Conservation (phyloP, 352 stramenopile species). For the Pythium dissotocum region DNA sequence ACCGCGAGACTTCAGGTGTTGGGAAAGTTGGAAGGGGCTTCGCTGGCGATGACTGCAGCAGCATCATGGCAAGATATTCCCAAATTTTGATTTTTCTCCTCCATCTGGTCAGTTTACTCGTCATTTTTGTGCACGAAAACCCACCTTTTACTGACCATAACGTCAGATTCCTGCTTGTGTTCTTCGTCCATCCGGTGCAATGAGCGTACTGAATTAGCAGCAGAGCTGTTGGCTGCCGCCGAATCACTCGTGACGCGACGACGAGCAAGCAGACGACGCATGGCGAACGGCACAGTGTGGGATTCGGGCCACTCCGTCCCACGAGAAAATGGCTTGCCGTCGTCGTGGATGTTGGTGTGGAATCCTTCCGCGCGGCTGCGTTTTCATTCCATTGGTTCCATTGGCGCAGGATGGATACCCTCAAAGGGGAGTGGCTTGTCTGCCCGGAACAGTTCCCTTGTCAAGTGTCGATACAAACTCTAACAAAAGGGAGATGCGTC, state of each 20-base stretch:
- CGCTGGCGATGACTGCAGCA: too few species aligned
- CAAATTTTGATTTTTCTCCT: neutral
- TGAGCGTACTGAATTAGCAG: neutral
- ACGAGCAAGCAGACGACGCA: neutral
- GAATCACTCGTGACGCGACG: neutral
- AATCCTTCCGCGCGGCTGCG: slow-evolving; percentile 9
- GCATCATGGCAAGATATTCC: neutral
- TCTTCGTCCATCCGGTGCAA: neutral
- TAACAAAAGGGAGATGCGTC: slow-evolving; percentile 1
- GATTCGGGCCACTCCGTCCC: neutral
- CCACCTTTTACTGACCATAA: neutral
- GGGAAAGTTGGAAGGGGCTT: too few species aligned
- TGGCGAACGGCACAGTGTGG: neutral
- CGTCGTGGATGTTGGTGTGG: neutral
- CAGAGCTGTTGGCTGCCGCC: neutral
- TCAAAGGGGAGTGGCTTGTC: neutral
- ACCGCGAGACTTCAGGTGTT: too few species aligned
- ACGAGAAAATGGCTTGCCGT: neutral
- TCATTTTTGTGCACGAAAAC: neutral
- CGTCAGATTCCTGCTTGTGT: neutral
- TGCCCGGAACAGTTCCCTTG: neutral
- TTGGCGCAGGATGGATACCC: neutral
- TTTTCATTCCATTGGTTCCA: slow-evolving; percentile 22
- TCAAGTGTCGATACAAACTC: slow-evolving; percentile 20
- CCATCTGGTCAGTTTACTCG: neutral